Evolutionary conservation across 1,284 basidiomycete species (phyloP), one percentile per base, ranked within the genome.

Genomic region (Trichosporon coremiiforme): DNA sequence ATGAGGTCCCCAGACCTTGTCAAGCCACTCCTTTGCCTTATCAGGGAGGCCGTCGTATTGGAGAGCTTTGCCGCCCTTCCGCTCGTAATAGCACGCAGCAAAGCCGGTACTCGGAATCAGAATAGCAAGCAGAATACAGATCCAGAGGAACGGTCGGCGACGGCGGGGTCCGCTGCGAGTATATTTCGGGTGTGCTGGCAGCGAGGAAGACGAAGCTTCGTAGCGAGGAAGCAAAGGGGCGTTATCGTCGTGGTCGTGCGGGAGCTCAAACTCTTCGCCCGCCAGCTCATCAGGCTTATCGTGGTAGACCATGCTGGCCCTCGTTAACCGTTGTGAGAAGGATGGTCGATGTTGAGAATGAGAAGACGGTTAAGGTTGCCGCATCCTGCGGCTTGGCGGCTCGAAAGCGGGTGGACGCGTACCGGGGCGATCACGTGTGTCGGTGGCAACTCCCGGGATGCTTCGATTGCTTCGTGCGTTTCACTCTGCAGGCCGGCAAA

Each of bases 211-310:
- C 38, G 47, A 45, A 4, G 15, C 60, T 45, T 68, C 71, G 53
- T 72, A 81, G n/a, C 75, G 74, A 1, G 82, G 81, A 15, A 83
- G 74, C 0, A 83, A 74, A 4, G 82, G 82, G 47, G 80, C 79
- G 10, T 69, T 22, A 53, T 72, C 72, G 20, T 66, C 72, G 38
- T 64, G 57, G 60, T 65, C 65, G 4, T 72, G 57, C 47, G 75
- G 69, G 10, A 82, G 78, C 73, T 82, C 79, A 57, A 74, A 78
- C 64, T 75, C 76, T 36, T 79, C 78, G 22, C 66, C 69, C 25
- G 63, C 73, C 9, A 70, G 3, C 36, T 73, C 68, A 15, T 71
- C 72, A 33, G 72, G 68, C 62, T 73, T 73, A 66, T 73, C 69
- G 45, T 65, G 60, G 33, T 55, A 69, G 7, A 41, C 31, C 70